Base-by-base conservation (phyloP, 108 stramenopile species). In the Cyclotella choctawhatcheeana region DNA sequence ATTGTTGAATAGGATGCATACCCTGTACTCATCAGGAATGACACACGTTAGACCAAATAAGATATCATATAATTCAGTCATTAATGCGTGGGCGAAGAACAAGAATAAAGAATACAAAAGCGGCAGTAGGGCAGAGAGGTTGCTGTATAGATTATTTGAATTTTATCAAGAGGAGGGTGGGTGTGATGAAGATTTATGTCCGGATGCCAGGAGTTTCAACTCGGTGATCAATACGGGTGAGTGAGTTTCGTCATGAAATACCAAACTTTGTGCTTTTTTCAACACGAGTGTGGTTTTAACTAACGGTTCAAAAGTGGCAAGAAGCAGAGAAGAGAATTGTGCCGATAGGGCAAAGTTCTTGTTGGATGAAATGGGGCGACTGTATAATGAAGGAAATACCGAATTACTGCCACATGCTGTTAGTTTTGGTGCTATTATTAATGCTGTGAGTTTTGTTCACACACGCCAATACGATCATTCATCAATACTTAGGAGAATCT, bases 11-110 rank as follows among this genome's bases (percentile, higher is more conserved):
- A 50, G 61, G 16, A 63, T 85, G 59, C 64, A 77, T 20, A 13
- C 30, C 0, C 67, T 77, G 0, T 70, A 73, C 62, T 25, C 63
- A 8, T 13, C 47, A 30, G 33, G 71, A 0, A 81, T 81, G 76
- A 50, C 48, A 8, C 64, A 82, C 31, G 81, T 92, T 26, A 64
- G 81, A 51, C 90, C 90, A 0, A 85, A 92, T 55, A 85, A 78
- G 58, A 68, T 84, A 33, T 83, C 71, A 44, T 92, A 84, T 60
- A 86, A 88, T 56, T 77, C 82, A 5, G 89, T 85, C 37, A 76
- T 87, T 24, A 69, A 55, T 17, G 86, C 83, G 30, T 83, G 77
- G 68, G 83, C 86, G n/a, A n/a, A n/a, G n/a, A n/a, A n/a, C 0
- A 75, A 75, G 20, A 69, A 67, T 37, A 65, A 35, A 14, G 75